phyloP scores from a whole-genome alignment of 208 protist genomes.

The Leishmania guyanensis region DNA sequence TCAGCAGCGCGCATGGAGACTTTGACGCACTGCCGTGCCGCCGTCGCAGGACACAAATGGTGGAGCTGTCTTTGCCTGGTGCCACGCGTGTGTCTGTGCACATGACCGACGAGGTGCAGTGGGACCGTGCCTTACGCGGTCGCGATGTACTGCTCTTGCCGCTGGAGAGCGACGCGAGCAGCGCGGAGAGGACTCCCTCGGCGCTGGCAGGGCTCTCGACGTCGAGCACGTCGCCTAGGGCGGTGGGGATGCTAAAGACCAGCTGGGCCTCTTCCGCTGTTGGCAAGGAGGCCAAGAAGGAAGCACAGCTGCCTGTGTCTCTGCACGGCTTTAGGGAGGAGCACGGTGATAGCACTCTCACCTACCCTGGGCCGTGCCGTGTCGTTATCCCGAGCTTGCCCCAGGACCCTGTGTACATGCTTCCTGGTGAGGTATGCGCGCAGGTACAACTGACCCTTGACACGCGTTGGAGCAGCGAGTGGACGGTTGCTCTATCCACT shows the following conservation, averaged over 20 bases:
- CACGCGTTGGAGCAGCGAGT: conserved; percentile 33
- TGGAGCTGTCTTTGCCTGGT: conserved; percentile 21
- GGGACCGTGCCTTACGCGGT: conserved; percentile 9
- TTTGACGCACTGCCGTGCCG: conserved; percentile 31
- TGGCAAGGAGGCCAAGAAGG: neutral
- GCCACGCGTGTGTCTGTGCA: conserved; percentile 33
- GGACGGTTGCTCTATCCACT: conserved; percentile 16
- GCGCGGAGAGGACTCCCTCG: conserved; percentile 1
- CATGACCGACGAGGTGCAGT: conserved; percentile 7
- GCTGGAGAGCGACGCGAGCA: conserved; percentile 23
- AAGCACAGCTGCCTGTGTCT: conserved; percentile 10
- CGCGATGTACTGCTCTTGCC: conserved; percentile 27
- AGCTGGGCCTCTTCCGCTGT: neutral
- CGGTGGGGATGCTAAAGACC: neutral
- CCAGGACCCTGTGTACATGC: conserved; percentile 5
- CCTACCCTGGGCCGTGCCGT: conserved; percentile 30
- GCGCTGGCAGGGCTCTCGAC: neutral
- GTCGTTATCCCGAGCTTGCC: conserved; percentile 24
- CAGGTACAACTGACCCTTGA: conserved; percentile 39
- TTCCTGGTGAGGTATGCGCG: conserved; percentile 44
- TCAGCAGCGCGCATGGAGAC: conserved; percentile 3
- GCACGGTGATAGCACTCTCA: conserved; percentile 6
- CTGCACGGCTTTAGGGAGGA: conserved; percentile 12
- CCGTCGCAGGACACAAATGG: conserved; percentile 24
- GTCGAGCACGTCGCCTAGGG: neutral